Evolutionary conservation across 2,329 filamentous ascomycete genomes (phyloP), one percentile per base, ranked within the genome.

Genomic region (Paracamarosporium sp.): DNA sequence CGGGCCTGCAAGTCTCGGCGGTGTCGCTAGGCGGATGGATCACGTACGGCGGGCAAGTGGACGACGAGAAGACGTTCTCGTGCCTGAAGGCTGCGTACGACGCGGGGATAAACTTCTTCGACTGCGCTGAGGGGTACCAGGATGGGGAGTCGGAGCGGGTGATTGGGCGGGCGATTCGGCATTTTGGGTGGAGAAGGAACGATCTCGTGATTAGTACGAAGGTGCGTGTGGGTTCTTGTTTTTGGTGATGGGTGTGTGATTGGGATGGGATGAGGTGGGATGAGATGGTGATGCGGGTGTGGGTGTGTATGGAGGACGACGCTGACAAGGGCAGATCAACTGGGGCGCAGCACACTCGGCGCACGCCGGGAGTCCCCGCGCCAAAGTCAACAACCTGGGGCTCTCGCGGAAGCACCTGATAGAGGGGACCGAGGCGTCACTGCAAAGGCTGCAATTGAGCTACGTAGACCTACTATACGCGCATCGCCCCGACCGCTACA

Each of bases 11-110:
- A 73, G 89, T 93, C 31, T 92, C 89, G 27, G 84, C 87, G 44
- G 89, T 93, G 61, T 88, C 88, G 1, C 81, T 93, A 2, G 90
- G 80, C 30, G 78, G 78, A 54, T 80, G 77, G 78, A 81, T 93
- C 51, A 92, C 90, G 0, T 92, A 91, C 64, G 90, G 90, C 53
- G 89, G 89, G 17, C 88, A 91, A 65, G 87, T 91, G 28, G 86
- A 88, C 54, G 84, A 87, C 70, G 85, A 88, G 53, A 83, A 82
- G 60, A 83, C 86, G 0, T 86, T 85, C 68, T 80, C 81, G 1
- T 82, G 80, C 58, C 76, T 85, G 60, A 78, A 84, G 69, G 81
- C 82, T 3, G 85, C 85, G 3, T 87, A 83, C 62, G 82, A 86
- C 67, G 76, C 79, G 33, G 85, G 85, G 4, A 80, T 87, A 69